A percentile compares a stretch with the other conserved stretches of the same genome.
Conservation (phyloP, 345 rosid species). For the Acer campestre region DNA sequence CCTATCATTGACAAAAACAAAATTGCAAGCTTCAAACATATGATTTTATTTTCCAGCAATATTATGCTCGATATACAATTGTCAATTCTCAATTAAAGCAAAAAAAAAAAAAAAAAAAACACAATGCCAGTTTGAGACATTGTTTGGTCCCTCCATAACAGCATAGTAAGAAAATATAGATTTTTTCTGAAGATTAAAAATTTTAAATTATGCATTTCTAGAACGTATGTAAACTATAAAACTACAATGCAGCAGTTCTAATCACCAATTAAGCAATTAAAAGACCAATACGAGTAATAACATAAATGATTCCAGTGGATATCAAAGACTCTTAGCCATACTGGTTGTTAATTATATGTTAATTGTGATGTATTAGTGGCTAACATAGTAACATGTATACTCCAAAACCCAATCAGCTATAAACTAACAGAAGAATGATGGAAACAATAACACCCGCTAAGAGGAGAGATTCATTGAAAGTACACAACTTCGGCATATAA, state of each 20-base stretch:
- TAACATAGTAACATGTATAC: background rate
- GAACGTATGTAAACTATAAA: too few species aligned
- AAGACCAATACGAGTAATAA: background rate
- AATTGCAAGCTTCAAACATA: conserved; percentile 10
- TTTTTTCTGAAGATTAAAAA: background rate
- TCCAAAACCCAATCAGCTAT: background rate
- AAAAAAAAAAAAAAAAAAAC: background rate
- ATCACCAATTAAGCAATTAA: background rate
- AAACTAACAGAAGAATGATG: too few species aligned
- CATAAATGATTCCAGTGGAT: background rate
- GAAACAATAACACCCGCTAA: background rate
- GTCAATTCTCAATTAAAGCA: background rate
- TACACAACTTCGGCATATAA: background rate
- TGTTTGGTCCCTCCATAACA: background rate
- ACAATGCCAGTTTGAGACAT: background rate
- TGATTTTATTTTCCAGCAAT: background rate
- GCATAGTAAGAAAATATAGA: background rate
- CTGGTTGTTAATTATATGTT: background rate
- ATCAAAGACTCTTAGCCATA: background rate
- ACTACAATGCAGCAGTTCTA: background rate
- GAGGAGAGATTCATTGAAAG: background rate
- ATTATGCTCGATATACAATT: background rate
- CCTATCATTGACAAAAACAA: conserved; percentile 51
- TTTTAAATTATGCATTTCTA: background rate
- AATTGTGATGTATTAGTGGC: background rate